These are phyloP conservation scores for Phytophthora brassicae DNA, from an alignment of 352 stramenopile species.

Conservation along the genomic window DNA sequence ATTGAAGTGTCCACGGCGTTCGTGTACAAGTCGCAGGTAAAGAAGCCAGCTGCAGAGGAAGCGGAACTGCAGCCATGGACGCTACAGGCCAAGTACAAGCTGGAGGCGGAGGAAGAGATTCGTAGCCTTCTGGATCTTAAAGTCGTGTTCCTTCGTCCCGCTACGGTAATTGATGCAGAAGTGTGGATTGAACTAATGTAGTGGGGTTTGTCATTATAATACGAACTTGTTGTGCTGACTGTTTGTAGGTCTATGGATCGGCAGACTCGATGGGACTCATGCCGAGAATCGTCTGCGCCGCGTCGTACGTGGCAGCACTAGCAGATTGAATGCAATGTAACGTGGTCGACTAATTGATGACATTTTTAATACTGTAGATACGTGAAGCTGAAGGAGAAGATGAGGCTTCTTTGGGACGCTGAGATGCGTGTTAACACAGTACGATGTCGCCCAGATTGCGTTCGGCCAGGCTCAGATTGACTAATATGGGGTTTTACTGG, in stretches of 20 bases:
- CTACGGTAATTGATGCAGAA: constrained; percentile 46
- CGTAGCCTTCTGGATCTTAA: constrained; percentile 58
- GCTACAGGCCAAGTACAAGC: constrained; percentile 85
- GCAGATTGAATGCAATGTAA: background rate
- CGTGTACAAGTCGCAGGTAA: constrained; percentile 87
- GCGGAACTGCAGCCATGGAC: constrained; percentile 81
- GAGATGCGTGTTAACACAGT: constrained; percentile 90
- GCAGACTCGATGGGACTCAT: constrained; percentile 82
- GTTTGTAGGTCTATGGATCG: constrained; percentile 72
- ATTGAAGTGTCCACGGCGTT: constrained; percentile 88
- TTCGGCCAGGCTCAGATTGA: background rate
- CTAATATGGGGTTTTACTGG: constrained; percentile 5
- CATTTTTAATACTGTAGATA: constrained; percentile 46
- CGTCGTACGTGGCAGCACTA: constrained; percentile 50
- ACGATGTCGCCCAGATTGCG: background rate
- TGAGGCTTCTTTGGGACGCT: constrained; percentile 86
- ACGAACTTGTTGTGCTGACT: background rate
- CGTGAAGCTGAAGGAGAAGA: constrained; percentile 83
- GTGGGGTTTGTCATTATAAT: too few relatives aligned
- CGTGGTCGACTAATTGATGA: background rate
- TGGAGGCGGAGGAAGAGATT: constrained; percentile 79
- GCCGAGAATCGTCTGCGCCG: constrained; percentile 82
- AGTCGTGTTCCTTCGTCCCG: constrained; percentile 73
- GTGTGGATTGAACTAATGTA: too few relatives aligned
- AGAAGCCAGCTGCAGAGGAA: constrained; percentile 58